Percentiles rank a stretch among this genome's conserved stretches.
Evolutionary conservation across 2,329 filamentous ascomycete species (phyloP).

Genomic region (Ceratocystis ficicola): DNA sequence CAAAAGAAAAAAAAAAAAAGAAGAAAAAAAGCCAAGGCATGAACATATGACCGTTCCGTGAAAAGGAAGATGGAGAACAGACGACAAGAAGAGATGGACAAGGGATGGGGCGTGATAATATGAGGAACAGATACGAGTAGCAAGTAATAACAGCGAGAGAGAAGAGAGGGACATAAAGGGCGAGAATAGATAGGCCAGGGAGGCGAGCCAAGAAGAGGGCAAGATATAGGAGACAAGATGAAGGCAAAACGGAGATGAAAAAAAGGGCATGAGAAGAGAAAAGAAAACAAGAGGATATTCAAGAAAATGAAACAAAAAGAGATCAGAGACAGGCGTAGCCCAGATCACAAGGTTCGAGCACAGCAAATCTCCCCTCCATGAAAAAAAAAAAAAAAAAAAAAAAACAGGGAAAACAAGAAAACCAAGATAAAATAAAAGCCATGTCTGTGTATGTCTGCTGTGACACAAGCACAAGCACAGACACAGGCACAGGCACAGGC

Average conservation of each 20-base stretch:
- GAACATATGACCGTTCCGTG: neutral
- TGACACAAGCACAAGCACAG: neutral
- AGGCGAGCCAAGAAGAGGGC: no score
- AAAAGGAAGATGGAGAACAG: neutral
- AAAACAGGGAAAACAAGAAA: neutral
- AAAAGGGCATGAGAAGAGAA: neutral
- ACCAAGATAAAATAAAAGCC: neutral
- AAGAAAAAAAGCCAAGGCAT: neutral
- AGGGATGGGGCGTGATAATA: neutral
- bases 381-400: neutral
- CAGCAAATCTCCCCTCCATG: neutral
- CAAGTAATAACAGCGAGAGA: no score
- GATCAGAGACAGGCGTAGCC: no score
- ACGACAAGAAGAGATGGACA: neutral
- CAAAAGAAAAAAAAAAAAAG: slow-evolving; percentile 3
- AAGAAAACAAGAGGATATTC: neutral
- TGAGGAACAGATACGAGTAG: no score
- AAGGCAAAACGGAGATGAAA: neutral
- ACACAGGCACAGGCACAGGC: neutral
- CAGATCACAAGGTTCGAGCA: no score
- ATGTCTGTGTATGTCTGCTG: neutral
- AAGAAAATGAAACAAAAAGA: no score
- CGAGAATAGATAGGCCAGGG: no score
- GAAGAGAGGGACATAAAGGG: no score
- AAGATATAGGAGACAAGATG: no score